A percentile compares a stretch with the other conserved stretches of the same genome.
phyloP scores from a whole-genome alignment of 2,329 filamentous ascomycete species.

The Stagonosporopsis chrysanthemi region DNA sequence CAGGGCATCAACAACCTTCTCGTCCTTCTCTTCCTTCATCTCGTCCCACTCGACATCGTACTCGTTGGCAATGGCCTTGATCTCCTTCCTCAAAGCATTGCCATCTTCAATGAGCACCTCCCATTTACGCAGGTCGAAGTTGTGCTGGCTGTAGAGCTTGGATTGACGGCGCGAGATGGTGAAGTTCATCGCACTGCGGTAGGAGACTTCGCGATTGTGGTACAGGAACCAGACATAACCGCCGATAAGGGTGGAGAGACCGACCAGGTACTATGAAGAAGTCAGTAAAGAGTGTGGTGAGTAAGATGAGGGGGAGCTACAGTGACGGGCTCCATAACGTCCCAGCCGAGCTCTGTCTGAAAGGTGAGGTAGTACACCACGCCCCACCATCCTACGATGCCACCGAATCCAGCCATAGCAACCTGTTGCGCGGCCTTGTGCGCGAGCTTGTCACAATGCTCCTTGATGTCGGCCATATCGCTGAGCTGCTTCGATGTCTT shows the following conservation, averaged over 20 bases:
- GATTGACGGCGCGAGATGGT: constrained; percentile 82
- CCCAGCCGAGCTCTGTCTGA: constrained; percentile 82
- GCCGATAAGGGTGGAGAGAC: constrained; percentile 84
- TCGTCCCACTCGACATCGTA: constrained; percentile 94
- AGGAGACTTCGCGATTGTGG: constrained; percentile 87
- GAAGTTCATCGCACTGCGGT: constrained; percentile 84
- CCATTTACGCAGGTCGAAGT: constrained; percentile 80
- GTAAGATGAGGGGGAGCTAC: constrained; percentile 37
- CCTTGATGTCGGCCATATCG: constrained; percentile 75
- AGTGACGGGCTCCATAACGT: constrained; percentile 88
- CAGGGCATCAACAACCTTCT: constrained; percentile 62
- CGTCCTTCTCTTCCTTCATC: constrained; percentile 72
- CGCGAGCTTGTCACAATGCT: constrained; percentile 79
- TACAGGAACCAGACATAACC: constrained; percentile 95
- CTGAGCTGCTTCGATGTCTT: constrained; percentile 75
- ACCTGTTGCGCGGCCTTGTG: constrained; percentile 79
- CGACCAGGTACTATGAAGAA: constrained; percentile 70
- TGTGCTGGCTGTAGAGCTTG: constrained; percentile 75
- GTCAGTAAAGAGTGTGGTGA: not conserved
- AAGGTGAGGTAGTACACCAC: constrained; percentile 75
- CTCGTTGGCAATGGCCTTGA: constrained; percentile 80
- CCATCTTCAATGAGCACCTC: constrained; percentile 80
- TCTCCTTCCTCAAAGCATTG: constrained; percentile 78
- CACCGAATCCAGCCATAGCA: constrained; percentile 79
- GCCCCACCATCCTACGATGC: constrained; percentile 80